Evolutionary conservation across 2,329 filamentous ascomycete genomes (phyloP), one percentile per base, ranked within the genome.

Genomic region (Colletotrichum cereale): DNA sequence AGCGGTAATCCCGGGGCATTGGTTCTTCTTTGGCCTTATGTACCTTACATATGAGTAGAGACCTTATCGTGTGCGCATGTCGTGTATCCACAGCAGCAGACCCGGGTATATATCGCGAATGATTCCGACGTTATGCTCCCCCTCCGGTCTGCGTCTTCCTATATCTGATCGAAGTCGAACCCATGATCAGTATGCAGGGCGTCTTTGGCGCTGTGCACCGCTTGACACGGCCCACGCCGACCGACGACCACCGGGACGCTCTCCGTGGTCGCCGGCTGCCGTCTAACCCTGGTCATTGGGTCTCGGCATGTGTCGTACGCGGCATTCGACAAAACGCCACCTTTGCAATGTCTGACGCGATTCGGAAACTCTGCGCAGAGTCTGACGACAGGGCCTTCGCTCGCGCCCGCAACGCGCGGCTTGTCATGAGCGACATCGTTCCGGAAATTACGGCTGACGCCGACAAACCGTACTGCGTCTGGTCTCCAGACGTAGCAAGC

Each of bases 401-500:
- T 29, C 42, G 67, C 21, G 67, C 67, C 3, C 62, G 53, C 3
- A 66, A 67, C 12, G 64, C 56, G 0, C 64, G 56, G 2, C 48
- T 55, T 44, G 80, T 80, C 62, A 81, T 81, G 78, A 79, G 76
- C 66, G 74, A 78, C n/a, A 10, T 11, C 3, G 18, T 55, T 7
- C 52, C 52, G 2, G 73, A 76, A 14, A 67, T 67, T 34, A 5
- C 73, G 38, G 5, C 12, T 14, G 60, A 73, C 18, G 75, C 78
- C 8, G 60, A 77, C n/a, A 65, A 50, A 0, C 80, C 79, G 2
- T 83, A 83, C 72, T 84, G 81, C 67, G 82, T 85, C 50, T 85
- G 82, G 82, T 73, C 82, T 73, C 83, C 82, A 0, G 77, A 82
- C 31, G 29, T 79, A 0, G 79, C 83, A 2, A 72, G 29, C 0